phyloP scores from a whole-genome alignment of 305 asterid genomes.

The Ilex paraguariensis region DNA sequence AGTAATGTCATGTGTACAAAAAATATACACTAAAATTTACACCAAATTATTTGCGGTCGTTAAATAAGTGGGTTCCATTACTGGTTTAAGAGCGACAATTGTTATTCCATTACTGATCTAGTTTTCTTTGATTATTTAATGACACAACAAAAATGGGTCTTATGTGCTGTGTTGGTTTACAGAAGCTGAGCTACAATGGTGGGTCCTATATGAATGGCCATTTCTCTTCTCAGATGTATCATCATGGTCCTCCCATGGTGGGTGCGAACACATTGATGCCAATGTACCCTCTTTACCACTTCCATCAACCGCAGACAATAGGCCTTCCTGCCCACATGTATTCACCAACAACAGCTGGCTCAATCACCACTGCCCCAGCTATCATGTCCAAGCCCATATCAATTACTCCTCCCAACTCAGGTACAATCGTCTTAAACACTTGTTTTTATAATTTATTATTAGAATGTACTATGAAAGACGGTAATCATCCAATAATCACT shows the following conservation, averaged over 20 bases:
- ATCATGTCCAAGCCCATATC: slow-evolving; percentile 80
- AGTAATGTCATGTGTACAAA: no score
- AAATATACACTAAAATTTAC: no score
- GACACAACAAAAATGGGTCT: no score
- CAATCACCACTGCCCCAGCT: slow-evolving; percentile 45
- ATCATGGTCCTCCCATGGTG: slow-evolving; percentile 54
- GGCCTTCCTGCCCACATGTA: slow-evolving; percentile 85
- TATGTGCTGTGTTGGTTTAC: not conserved
- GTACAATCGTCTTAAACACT: slow-evolving; percentile 8
- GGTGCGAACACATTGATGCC: slow-evolving; percentile 72
- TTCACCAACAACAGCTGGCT: slow-evolving; percentile 44
- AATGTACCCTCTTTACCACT: slow-evolving; percentile 61
- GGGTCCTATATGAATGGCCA: slow-evolving; percentile 90
- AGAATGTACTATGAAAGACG: no score
- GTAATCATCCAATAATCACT: no score
- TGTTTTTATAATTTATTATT: no score
- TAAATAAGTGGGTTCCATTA: no score
- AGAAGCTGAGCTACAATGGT: slow-evolving; percentile 61
- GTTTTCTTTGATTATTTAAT: not conserved
- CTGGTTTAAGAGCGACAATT: no score
- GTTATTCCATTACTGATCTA: no score
- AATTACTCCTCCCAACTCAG: slow-evolving; percentile 50
- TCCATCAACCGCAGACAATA: slow-evolving; percentile 64
- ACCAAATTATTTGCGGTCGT: no score
- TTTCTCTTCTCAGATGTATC: slow-evolving; percentile 47